These are phyloP conservation scores for Ophiostoma angusticollis DNA, from an alignment of 2,329 filamentous ascomycete genomes.

Conservation along the genomic window DNA sequence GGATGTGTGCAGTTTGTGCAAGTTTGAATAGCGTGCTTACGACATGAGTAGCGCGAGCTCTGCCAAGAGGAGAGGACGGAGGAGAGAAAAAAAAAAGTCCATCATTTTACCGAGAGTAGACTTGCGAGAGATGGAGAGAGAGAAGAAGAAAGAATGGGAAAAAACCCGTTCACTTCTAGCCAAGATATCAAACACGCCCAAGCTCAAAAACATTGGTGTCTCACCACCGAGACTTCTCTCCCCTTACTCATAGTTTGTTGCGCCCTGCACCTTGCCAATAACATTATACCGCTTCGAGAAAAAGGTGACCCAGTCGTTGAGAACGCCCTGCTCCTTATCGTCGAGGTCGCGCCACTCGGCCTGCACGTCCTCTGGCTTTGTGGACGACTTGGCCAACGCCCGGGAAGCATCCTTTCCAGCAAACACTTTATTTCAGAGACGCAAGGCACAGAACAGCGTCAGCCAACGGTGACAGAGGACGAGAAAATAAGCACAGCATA, in stretches of 20 bases:
- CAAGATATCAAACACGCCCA: too few species aligned
- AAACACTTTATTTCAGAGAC: conserved; percentile 53
- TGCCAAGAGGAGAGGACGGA: not conserved
- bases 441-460: too few species aligned
- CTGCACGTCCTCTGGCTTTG: conserved; percentile 70
- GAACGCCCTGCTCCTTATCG: conserved; percentile 71
- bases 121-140: too few species aligned
- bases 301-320: conserved; percentile 91
- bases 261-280: conserved; percentile 53
- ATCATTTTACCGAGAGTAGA: too few species aligned
- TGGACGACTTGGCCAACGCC: conserved; percentile 73
- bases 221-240: not conserved
- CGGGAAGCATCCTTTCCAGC: conserved; percentile 92
- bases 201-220: too few species aligned
- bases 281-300: conserved; percentile 96
- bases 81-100: not conserved
- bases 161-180: too few species aligned
- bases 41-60: too few species aligned
- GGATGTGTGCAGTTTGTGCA: too few species aligned
- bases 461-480: not conserved
- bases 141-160: not conserved
- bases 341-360: conserved; percentile 72
- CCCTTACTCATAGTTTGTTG: conserved; percentile 39
- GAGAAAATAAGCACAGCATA: not conserved
- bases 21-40: too few species aligned